Conservation (phyloP, 2,329 filamentous ascomycete species). For the Hypoxylon sp. region DNA sequence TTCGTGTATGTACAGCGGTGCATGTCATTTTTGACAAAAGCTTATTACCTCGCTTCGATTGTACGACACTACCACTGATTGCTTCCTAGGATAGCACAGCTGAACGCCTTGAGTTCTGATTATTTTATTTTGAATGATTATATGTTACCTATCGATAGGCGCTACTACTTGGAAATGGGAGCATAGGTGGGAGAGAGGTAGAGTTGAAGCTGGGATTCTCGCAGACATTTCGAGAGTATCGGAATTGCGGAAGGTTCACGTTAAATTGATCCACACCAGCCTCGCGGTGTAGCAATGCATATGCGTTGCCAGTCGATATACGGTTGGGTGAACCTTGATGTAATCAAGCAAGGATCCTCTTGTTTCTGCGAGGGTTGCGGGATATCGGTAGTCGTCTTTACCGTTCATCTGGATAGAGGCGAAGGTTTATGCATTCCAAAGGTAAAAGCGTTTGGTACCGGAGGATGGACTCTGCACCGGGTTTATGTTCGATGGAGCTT, state of each 20-base stretch:
- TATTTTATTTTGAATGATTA: conserved; percentile 25
- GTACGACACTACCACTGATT: conserved; percentile 2
- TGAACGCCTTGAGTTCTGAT: neutral
- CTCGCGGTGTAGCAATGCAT: conserved; percentile 1
- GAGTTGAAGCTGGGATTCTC: neutral
- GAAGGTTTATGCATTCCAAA: neutral
- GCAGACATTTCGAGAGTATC: neutral
- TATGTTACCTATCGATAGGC: neutral
- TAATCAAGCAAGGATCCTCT: conserved; percentile 1
- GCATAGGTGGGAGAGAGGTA: neutral
- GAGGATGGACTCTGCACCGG: neutral
- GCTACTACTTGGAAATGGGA: neutral
- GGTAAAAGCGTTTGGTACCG: conserved; percentile 3
- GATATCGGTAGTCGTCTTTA: neutral
- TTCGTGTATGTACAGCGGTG: neutral
- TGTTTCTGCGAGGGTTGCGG: conserved; percentile 4
- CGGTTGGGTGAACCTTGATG: conserved; percentile 17
- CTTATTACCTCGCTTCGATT: conserved; percentile 1
- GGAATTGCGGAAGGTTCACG: neutral
- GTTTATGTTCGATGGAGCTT: neutral
- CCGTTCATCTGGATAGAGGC: neutral
- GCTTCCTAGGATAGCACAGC: neutral
- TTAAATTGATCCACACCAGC: neutral
- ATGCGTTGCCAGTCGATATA: conserved; percentile 19
- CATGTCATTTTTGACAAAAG: neutral